phyloP scores from a whole-genome alignment of 345 rosid genomes.

The Turritis glabra region DNA sequence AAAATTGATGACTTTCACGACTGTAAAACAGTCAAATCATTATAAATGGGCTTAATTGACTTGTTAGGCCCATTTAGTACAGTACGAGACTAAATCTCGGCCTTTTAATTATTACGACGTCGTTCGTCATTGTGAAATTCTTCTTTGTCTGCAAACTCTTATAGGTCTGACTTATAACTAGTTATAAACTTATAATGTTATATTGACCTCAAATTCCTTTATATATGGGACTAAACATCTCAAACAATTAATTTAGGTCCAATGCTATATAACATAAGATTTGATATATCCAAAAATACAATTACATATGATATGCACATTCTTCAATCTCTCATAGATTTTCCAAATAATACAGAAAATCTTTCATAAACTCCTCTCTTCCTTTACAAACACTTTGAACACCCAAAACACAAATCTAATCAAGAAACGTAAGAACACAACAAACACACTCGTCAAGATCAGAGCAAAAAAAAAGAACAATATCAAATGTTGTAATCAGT shows the following conservation, averaged over 20 bases:
- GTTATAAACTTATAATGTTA: too few relatives aligned
- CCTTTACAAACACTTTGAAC: slow-evolving; percentile 31
- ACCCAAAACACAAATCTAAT: slow-evolving; percentile 25
- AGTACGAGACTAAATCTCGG: background rate
- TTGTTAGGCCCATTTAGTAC: background rate
- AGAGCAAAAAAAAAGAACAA: background rate
- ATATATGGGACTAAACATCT: background rate
- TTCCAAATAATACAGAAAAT: slow-evolving; percentile 24
- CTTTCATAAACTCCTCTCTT: slow-evolving; percentile 26
- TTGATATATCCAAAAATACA: background rate
- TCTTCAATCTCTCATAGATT: slow-evolving; percentile 9
- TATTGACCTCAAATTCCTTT: background rate
- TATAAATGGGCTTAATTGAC: background rate
- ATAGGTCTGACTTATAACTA: too few relatives aligned
- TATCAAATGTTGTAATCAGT: slow-evolving; percentile 28
- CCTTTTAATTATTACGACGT: background rate
- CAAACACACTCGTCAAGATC: slow-evolving; percentile 31
- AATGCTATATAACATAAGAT: slow-evolving; percentile 1
- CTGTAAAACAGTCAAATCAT: background rate
- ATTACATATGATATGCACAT: background rate
- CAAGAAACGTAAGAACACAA: slow-evolving; percentile 21
- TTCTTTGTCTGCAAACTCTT: background rate
- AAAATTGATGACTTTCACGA: background rate
- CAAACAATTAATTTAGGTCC: background rate
- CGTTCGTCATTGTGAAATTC: background rate